Evolutionary conservation across 192 early-diverging fungal genomes (phyloP).

Genomic region (Coemansia sp.): DNA sequence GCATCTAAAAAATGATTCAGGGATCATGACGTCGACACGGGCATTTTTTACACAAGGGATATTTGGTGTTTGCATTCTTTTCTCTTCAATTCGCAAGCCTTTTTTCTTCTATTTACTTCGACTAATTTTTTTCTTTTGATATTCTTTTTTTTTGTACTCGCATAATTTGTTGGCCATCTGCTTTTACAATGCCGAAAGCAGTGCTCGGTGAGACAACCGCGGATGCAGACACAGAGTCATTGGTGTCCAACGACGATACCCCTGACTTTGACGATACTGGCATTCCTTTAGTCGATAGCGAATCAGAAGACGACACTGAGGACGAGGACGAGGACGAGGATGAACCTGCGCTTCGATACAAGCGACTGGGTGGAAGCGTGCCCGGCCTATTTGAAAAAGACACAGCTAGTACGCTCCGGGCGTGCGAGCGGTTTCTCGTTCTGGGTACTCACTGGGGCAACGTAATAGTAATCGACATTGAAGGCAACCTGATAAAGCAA

Average conservation of each 20-base stretch:
- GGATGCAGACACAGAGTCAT: not conserved
- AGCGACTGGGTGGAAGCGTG: constrained; percentile 78
- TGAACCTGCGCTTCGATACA: constrained; percentile 92
- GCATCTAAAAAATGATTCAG: not conserved
- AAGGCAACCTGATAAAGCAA: constrained; percentile 86
- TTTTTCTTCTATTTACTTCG: not conserved
- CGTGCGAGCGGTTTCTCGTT: constrained; percentile 86
- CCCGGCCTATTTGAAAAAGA: constrained; percentile 76
- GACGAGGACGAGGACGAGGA: constrained; percentile 74
- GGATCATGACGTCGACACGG: not conserved
- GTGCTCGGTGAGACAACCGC: not conserved
- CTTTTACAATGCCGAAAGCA: not conserved
- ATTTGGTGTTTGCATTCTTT: too few relatives aligned
- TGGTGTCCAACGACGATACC: not conserved
- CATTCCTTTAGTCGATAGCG: constrained; percentile 17
- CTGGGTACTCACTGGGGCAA: constrained; percentile 92
- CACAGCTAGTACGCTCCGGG: constrained; percentile 77
- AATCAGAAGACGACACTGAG: constrained; percentile 38
- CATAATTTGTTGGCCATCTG: not conserved
- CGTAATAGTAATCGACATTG: constrained; percentile 89
- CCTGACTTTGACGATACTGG: not conserved
- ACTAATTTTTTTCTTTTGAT: not conserved
- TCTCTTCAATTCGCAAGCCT: not conserved
- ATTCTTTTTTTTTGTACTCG: not conserved
- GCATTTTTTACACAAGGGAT: too few relatives aligned